Base-by-base conservation (phyloP, 345 rosid species). In the Salix suchowensis region DNA sequence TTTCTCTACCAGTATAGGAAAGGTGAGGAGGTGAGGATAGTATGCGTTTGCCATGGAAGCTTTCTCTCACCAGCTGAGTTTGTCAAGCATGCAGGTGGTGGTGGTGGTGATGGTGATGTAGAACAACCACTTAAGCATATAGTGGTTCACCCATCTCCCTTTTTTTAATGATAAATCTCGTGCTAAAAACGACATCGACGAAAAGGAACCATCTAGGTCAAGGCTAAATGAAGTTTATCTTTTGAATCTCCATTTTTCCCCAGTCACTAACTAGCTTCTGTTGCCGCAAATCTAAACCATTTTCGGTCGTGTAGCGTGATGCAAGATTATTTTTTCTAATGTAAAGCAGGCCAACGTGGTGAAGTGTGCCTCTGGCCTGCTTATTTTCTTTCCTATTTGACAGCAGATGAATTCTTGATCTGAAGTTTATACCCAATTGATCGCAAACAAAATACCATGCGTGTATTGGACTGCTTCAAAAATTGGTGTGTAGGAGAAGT, bases 21-120 rank as follows among this genome's bases (percentile, higher is more conserved):
- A 54, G 84, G 81, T 2, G 78, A 74, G 81, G 84, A 77, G 72
- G 81, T 73, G 65, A 81, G 76, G 75, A 81, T 81, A 54, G 80
- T 81, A 13, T 81, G 84, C n/a, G 81, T 81, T 4, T 77, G 84
- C 81, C 84, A 81, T 30, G 84, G 84, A 36, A 77, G 75, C 81
- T 81, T 74, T 71, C 72, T 77, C 19, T 50, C 84, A 2, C 81
- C 84, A 6, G 78, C 78, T 0, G 84, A 81, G 68, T 81, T 81
- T 48, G 81, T 81, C 34, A 77, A 65, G 69, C 84, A 81, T 37
- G 84, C 81, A 40, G 14, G 46, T 12, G 84, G 84, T 7, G 81
- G 81, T 6, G 77, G 32, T 3, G 32, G 32, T 7, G 81, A 76
- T 6, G 77, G 68, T 36, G 80, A 81, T 42, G 78, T 81, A 42